Evolutionary conservation across 352 stramenopile genomes (phyloP), one percentile per base, ranked within the genome.

Genomic region (Phytophthora megakarya): DNA sequence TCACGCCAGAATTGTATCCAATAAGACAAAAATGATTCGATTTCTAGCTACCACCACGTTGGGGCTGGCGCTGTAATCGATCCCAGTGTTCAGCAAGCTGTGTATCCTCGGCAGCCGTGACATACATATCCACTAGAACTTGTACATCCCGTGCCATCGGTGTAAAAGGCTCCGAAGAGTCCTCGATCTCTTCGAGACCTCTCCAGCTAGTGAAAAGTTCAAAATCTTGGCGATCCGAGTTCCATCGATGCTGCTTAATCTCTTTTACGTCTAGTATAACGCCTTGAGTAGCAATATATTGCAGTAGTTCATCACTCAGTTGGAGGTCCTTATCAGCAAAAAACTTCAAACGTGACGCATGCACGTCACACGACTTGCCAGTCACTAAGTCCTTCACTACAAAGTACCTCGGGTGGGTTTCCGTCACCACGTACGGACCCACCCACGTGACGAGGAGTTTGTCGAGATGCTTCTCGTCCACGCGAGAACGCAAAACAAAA

Each of bases 361-460:
- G 64, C 3, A 73, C 68, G 15, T 73, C 59, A 19, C 25, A 46
- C 13, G 33, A 15, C 9, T 63, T 61, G 5, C 42, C 43, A 3
- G 57, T 66, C 42, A 53, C 45, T 42, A 53, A 42, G 28, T 42
- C 28, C 22, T 28, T 70, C 11, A 80, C 25, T 4, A 53, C 32
- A 49, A 62, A 72, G 10, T 44, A 57, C 26, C 52, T 49, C 21
- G 61, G 46, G 23, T 60, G 26, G 1, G 49, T 46, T 59, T 60
- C 19, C 8, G 53, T 58, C 6, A 75, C 63, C 23, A 33, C 15
- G 46, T 67, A 76, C 13, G 67, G 63, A 13, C 67, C 63, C 10
- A 75, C 39, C 67, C 63, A 80, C 13, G 54, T 73, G 1, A 74
- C 53, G 8, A 63, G 12, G 13, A 73, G 32, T 52, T 76, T 80